Percentiles rank a stretch among this genome's conserved stretches.
Evolutionary conservation across 306 rosid genomes (phyloP).

Genomic region (Malus sylvestris): DNA sequence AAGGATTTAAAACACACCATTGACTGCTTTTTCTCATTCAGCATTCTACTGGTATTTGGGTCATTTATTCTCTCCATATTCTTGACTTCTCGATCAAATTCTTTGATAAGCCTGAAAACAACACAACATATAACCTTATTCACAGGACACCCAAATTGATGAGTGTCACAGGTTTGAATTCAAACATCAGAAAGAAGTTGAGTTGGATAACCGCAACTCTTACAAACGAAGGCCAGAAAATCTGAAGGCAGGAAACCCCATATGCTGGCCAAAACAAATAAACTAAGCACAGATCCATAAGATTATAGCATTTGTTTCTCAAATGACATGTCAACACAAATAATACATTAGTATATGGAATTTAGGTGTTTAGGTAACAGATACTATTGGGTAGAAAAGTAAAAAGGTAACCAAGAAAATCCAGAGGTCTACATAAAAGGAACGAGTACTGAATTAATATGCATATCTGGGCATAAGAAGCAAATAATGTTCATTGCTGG

Average conservation of each 20-base stretch:
- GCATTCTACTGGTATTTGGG: slow-evolving; percentile 66
- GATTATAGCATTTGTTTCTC: not conserved
- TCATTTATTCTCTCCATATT: slow-evolving; percentile 58
- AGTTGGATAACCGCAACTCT: not conserved
- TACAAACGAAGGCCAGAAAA: not conserved
- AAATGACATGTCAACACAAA: not conserved
- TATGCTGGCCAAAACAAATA: not conserved
- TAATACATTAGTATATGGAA: too few species aligned
- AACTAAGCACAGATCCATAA: not conserved
- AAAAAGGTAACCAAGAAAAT: too few species aligned
- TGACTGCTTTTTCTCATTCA: slow-evolving; percentile 87
- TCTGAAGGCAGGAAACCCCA: not conserved
- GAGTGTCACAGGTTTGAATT: not conserved
- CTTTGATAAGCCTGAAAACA: slow-evolving; percentile 79
- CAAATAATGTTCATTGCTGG: too few species aligned
- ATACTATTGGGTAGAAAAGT: too few species aligned
- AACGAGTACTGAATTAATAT: too few species aligned
- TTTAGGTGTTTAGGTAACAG: too few species aligned
- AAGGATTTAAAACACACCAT: slow-evolving; percentile 49
- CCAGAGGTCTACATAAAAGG: too few species aligned
- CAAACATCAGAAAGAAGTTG: not conserved
- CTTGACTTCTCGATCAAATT: slow-evolving; percentile 77
- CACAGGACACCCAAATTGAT: not conserved
- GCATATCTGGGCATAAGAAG: too few species aligned
- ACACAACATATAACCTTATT: not conserved